These are phyloP conservation scores for Teratosphaeria zuluensis DNA, from an alignment of 2,329 filamentous ascomycete genomes.

Conservation along the genomic window DNA sequence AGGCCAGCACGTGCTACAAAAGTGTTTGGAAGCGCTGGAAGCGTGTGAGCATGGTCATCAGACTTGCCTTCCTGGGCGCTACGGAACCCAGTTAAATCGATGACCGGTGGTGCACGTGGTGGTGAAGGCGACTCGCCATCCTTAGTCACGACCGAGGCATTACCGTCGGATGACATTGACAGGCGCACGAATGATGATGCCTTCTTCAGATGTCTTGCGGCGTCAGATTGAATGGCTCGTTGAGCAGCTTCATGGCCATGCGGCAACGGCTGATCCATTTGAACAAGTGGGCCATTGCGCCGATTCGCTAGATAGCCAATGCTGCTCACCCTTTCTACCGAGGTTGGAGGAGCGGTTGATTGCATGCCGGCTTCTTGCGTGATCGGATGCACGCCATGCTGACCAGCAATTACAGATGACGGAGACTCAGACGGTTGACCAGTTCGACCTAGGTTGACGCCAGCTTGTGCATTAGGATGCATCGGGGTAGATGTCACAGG, in stretches of 20 bases:
- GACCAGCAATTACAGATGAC: background rate
- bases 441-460: background rate
- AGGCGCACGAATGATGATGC: slow-evolving; percentile 55
- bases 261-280: background rate
- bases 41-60: background rate
- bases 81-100: slow-evolving; percentile 14
- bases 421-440: background rate
- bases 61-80: slow-evolving; percentile 6
- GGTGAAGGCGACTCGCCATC: slow-evolving; percentile 62
- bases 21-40: slow-evolving; percentile 37
- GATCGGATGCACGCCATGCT: background rate
- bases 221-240: background rate
- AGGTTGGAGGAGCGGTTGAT: background rate
- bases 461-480: background rate
- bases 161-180: slow-evolving; percentile 78
- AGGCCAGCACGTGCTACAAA: slow-evolving; percentile 27
- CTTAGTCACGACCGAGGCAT: slow-evolving; percentile 70
- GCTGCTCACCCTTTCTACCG: background rate
- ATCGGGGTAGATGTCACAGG: background rate
- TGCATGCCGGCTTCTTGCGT: background rate
- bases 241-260: background rate
- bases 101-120: slow-evolving; percentile 30
- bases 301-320: slow-evolving; percentile 35
- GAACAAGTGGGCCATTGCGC: slow-evolving; percentile 33
- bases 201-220: slow-evolving; percentile 16